Percentiles rank a stretch among this genome's conserved stretches.
Conservation (phyloP, 768 basidiomycete genomes). For the Auriscalpium microsporum region DNA sequence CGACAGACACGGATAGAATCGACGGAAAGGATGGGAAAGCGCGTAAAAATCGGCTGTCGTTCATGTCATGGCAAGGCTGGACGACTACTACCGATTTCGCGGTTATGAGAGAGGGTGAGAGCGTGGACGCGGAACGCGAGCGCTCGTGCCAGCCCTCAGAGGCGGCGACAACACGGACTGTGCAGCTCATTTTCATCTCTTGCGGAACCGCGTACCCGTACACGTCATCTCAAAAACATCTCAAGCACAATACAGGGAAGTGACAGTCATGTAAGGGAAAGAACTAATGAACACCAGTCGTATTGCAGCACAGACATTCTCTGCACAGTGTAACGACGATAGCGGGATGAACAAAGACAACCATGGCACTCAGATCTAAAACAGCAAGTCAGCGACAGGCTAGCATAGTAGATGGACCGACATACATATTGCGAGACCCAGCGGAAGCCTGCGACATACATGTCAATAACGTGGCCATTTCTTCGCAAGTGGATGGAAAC, state of each 20-base stretch:
- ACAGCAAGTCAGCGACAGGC: not conserved
- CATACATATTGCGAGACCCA: slow-evolving; percentile 95
- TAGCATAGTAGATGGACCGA: not conserved
- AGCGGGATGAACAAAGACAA: not conserved
- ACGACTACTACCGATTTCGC: not conserved
- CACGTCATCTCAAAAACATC: not conserved
- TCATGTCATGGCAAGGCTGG: not conserved
- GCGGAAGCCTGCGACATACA: slow-evolving; percentile 60
- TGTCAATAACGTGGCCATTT: not conserved
- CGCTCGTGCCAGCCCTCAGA: too few relatives aligned
- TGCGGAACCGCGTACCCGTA: not conserved
- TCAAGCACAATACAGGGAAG: not conserved
- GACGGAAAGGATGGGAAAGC: slow-evolving; percentile 34
- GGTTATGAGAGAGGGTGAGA: not conserved
- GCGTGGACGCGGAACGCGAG: too few relatives aligned
- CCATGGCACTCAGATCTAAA: not conserved
- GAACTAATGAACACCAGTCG: slow-evolving; percentile 3
- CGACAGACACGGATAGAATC: slow-evolving; percentile 44
- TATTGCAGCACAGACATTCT: slow-evolving; percentile 6
- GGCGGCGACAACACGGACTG: too few relatives aligned
- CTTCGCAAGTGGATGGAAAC: slow-evolving; percentile 2
- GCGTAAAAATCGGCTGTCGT: not conserved
- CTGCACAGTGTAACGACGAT: not conserved
- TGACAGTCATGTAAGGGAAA: not conserved
- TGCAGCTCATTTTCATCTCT: too few relatives aligned